Base-by-base conservation (phyloP, 495 filamentous ascomycete genomes). In the Pyronema domesticum region DNA sequence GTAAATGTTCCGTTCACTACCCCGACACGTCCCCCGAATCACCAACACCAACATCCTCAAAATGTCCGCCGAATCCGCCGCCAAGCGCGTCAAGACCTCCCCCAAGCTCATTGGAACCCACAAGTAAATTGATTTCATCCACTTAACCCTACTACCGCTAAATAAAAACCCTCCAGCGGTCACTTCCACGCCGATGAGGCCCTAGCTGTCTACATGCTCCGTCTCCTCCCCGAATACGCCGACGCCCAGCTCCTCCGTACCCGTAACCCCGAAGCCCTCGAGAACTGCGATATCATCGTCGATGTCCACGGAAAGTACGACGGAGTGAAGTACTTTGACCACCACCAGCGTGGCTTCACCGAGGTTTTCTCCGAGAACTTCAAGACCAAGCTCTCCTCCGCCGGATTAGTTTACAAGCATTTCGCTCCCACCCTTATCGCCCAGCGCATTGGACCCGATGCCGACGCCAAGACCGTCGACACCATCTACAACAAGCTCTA, bases 201-300 rank as follows among this genome's bases (percentile, higher is more conserved):
- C 56, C 80, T 98, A n/a, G 91, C 91, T 51, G 88, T 96, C 55
- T 85, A 91, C 73, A 85, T 98, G 72, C 84, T 98, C 60, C 87
- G 86, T 48, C 78, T 85, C 18, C 78, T 96, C 40, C 93, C 91
- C 30, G 72, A 78, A 18, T 98, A 95, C 74, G 63, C 74, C 42
- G 66, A 73, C 58, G 82, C 84, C 9, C 65, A 74, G n/a, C 82
- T 98, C 3, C 68, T 94, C 34, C 86, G 91, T 51, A 91, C 87
- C 36, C 83, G 91, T 54, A 87, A 96, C 68, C 82, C 86, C 5
- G 74, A 76, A 10, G 67, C 80, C 10, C 83, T 98, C 30, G 73
- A 77, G 17, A 77, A 75, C 54, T 98, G 91, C 73, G 82, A 95
- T 71, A 93, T 85, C 37, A 88, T 98, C 53, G 93, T 96, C 45